A percentile compares a stretch with the other conserved stretches of the same genome.
These are phyloP conservation scores for Daldinia grandis DNA, from an alignment of 495 filamentous ascomycete genomes.

Conservation along the genomic window DNA sequence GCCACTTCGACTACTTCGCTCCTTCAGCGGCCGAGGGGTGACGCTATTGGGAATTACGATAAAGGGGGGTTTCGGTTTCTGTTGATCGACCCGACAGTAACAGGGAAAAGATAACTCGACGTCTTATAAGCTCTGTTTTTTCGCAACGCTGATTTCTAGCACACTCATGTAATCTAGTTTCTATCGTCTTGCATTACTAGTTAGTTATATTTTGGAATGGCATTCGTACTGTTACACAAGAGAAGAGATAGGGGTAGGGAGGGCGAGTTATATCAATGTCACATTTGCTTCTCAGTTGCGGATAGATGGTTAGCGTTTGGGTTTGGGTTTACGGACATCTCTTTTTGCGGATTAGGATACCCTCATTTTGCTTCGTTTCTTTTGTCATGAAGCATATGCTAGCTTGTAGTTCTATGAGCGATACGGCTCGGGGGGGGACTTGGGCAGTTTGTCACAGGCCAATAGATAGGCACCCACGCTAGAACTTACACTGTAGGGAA, in stretches of 20 bases:
- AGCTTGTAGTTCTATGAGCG: not conserved
- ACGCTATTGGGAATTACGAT: not conserved
- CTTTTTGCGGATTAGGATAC: slow-evolving; percentile 26
- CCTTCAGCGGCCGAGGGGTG: not conserved
- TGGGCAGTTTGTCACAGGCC: slow-evolving; percentile 13
- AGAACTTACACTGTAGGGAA: not conserved
- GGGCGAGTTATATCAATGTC: slow-evolving; percentile 4
- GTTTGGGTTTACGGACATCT: not conserved
- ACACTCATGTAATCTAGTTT: slow-evolving; percentile 9
- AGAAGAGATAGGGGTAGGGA: slow-evolving; percentile 11
- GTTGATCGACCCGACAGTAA: not conserved
- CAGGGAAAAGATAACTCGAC: not conserved
- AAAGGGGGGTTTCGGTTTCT: not conserved
- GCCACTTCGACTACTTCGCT: not conserved
- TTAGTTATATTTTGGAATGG: slow-evolving; percentile 6
- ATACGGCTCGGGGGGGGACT: not conserved
- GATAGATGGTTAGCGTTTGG: slow-evolving; percentile 5
- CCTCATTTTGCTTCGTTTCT: slow-evolving; percentile 22
- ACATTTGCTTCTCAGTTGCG: slow-evolving; percentile 5
- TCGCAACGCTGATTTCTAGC: not conserved
- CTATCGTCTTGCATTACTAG: slow-evolving; percentile 3
- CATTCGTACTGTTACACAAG: not conserved
- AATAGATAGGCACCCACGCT: not conserved
- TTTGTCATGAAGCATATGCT: not conserved
- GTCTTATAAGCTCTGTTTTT: slow-evolving; percentile 11